These are phyloP conservation scores for Penicillium lagena DNA, from an alignment of 495 filamentous ascomycete species.

Conservation along the genomic window DNA sequence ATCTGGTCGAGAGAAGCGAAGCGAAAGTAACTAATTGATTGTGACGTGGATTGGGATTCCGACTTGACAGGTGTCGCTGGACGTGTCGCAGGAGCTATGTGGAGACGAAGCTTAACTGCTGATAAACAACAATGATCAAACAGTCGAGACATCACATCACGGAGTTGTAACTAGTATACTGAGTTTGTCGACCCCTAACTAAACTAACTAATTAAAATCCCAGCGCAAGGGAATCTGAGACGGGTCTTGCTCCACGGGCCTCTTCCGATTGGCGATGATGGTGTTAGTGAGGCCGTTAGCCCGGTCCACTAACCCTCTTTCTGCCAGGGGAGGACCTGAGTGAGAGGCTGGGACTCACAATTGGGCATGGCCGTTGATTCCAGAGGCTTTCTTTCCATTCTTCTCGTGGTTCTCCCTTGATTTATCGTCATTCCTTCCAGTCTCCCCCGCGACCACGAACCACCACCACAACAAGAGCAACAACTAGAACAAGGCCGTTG, in stretches of 20 bases:
- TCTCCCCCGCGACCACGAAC: neutral
- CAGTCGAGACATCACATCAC: no score
- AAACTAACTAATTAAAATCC: neutral
- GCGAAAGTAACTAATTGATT: slow-evolving; percentile 34
- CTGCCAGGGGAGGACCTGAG: no score
- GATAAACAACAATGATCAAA: no score
- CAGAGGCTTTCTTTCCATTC: slow-evolving; percentile 7
- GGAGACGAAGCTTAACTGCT: no score
- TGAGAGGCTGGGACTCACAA: neutral
- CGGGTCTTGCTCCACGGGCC: slow-evolving; percentile 9
- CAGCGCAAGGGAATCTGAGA: slow-evolving; percentile 13
- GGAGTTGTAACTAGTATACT: no score
- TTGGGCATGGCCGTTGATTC: slow-evolving; percentile 7
- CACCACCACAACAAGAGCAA: no score
- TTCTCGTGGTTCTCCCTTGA: slow-evolving; percentile 1
- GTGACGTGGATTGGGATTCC: slow-evolving; percentile 6
- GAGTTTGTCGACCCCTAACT: neutral
- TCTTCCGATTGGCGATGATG: slow-evolving; percentile 15
- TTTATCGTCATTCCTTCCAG: slow-evolving; percentile 10
- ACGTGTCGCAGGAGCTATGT: no score
- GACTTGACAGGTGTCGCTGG: neutral
- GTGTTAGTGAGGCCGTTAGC: neutral
- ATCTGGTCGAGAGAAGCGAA: slow-evolving; percentile 73
- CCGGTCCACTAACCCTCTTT: no score
- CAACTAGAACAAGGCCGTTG: no score